Conservation (phyloP, 2,329 filamentous ascomycete species). For the Aspergillus nomiae region DNA sequence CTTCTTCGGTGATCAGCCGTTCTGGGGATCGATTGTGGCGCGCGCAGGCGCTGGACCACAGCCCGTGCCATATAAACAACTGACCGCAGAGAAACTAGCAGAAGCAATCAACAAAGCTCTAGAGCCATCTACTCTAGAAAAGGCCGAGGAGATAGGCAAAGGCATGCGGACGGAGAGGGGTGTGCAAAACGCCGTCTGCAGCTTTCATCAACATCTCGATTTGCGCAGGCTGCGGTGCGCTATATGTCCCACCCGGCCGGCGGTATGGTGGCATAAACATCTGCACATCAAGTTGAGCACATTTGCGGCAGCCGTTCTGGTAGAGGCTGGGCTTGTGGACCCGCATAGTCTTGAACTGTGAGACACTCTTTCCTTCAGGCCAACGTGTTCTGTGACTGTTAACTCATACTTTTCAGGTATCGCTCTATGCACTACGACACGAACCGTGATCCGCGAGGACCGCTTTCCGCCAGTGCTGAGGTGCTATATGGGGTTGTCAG, state of each 20-base stretch:
- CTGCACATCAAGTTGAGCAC: constrained; percentile 70
- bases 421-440: constrained; percentile 70
- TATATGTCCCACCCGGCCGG: constrained; percentile 66
- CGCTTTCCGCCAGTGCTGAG: constrained; percentile 73
- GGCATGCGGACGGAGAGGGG: constrained; percentile 69
- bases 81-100: constrained; percentile 68
- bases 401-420: constrained; percentile 39
- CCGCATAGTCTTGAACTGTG: constrained; percentile 74
- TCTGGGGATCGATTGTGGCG: constrained; percentile 78
- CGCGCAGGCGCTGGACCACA: constrained; percentile 71
- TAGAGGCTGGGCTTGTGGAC: constrained; percentile 64
- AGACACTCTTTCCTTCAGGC: constrained; percentile 34
- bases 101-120: constrained; percentile 64
- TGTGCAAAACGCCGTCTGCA: constrained; percentile 63
- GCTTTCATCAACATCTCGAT: constrained; percentile 71
- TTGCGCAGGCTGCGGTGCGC: constrained; percentile 69
- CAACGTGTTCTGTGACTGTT: too few species aligned
- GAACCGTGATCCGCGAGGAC: constrained; percentile 76
- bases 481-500: constrained; percentile 82
- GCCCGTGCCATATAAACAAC: constrained; percentile 68
- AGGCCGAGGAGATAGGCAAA: constrained; percentile 60
- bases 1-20: constrained; percentile 84
- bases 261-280: constrained; percentile 73
- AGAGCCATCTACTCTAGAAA: constrained; percentile 59
- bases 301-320: constrained; percentile 70